These are phyloP conservation scores for Rhodotorula kratochvilovae DNA, from an alignment of 768 basidiomycete species.

Conservation along the genomic window DNA sequence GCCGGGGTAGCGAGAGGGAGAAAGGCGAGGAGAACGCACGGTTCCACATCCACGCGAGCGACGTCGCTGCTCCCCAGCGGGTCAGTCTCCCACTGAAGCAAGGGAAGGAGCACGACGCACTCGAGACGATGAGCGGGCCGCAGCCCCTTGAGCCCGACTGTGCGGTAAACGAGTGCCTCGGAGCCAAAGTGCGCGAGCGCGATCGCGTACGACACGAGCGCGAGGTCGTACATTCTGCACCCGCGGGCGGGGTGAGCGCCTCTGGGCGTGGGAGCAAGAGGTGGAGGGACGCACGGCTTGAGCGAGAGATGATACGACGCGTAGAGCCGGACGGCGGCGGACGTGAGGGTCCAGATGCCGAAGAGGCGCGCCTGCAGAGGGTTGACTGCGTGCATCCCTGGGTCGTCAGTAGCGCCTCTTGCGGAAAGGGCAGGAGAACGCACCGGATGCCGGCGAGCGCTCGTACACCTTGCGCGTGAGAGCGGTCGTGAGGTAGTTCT, in stretches of 20 bases:
- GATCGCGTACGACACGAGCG: slow-evolving; percentile 79
- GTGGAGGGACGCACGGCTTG: slow-evolving; percentile 57
- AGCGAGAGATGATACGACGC: slow-evolving; percentile 83
- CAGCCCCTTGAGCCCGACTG: slow-evolving; percentile 62
- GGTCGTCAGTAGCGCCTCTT: too few relatives aligned
- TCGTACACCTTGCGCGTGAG: slow-evolving; percentile 74
- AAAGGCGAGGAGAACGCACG: slow-evolving; percentile 11
- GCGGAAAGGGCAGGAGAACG: too few relatives aligned
- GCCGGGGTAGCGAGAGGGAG: neutral
- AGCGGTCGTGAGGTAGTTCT: slow-evolving; percentile 73
- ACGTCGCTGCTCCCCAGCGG: slow-evolving; percentile 44
- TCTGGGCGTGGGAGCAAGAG: neutral
- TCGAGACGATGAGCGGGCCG: slow-evolving; percentile 75
- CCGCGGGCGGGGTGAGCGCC: neutral
- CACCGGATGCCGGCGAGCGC: slow-evolving; percentile 49
- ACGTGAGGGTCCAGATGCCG: slow-evolving; percentile 81
- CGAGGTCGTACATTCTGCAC: slow-evolving; percentile 80
- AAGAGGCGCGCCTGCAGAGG: slow-evolving; percentile 82
- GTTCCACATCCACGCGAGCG: slow-evolving; percentile 80
- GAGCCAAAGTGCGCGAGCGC: slow-evolving; percentile 84
- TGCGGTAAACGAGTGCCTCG: slow-evolving; percentile 76
- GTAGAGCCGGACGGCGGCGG: slow-evolving; percentile 74
- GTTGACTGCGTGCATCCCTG: slow-evolving; percentile 59
- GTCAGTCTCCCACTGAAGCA: neutral
- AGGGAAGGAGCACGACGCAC: slow-evolving; percentile 54